phyloP scores from a whole-genome alignment of 129 eudicot species.

The Lactuca sativa region DNA sequence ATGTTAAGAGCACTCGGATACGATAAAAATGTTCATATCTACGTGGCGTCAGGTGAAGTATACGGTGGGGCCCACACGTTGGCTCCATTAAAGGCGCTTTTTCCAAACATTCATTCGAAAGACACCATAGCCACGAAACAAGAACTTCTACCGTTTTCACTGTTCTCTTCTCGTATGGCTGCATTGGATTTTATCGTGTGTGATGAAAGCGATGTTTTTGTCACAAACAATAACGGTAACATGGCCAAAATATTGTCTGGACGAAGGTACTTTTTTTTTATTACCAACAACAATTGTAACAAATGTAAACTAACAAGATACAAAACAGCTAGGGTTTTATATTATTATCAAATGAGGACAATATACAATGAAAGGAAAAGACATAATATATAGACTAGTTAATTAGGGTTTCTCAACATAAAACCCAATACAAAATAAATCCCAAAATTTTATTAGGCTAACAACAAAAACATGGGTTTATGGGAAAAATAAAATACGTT shows the following conservation, averaged over 20 bases:
- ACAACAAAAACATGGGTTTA: no score
- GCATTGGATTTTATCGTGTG: constrained; percentile 84
- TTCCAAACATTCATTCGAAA: constrained; percentile 79
- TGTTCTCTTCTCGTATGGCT: constrained; percentile 89
- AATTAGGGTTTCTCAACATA: no score
- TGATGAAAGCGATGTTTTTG: constrained; percentile 81
- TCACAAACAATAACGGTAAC: constrained; percentile 82
- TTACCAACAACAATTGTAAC: no score
- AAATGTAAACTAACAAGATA: no score
- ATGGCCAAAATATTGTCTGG: constrained; percentile 93
- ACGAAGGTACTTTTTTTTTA: constrained; percentile 50
- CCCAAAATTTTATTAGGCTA: no score
- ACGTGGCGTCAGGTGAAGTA: constrained; percentile 87
- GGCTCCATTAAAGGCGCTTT: constrained; percentile 70
- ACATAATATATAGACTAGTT: no score
- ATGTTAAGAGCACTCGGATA: constrained; percentile 87
- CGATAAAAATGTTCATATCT: constrained; percentile 57
- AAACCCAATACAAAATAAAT: no score
- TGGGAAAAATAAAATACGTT: no score
- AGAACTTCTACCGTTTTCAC: constrained; percentile 72
- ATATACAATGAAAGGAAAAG: no score
- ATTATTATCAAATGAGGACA: no score
- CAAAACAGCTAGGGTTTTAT: no score
- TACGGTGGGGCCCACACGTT: constrained; percentile 77
- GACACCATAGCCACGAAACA: constrained; percentile 63